Evolutionary conservation across 2,329 filamentous ascomycete species (phyloP), one percentile per base, ranked within the genome.

Genomic region (Aciculosporium take): DNA sequence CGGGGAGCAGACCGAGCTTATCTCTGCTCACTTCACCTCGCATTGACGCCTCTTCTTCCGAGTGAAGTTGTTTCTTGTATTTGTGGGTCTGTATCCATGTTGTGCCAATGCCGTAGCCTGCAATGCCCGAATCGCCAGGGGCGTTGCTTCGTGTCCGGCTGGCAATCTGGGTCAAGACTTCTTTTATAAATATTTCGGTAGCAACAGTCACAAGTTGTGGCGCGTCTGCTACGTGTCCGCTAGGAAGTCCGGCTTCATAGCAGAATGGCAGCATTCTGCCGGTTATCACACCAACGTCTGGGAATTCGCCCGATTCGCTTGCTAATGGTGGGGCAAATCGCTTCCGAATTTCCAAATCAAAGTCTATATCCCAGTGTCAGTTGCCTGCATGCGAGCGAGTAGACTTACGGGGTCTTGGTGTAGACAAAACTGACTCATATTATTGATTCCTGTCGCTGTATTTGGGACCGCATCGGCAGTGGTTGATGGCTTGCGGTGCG

Each of bases 51-150:
- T 81, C 72, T 56, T 94, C 87, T 58, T 95, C 88, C 36, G 69
- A 68, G 41, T 77, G 75, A 9, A 94, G 68, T 56, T 85, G 83
- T 44, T 74, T 71, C 48, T 76, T 77, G 60, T 89, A 95, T 44
- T 76, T 79, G 49, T 80, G 74, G 2, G 86, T 94, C 57, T 87
- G 81, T 44, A 95, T 75, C 68, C 81, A 84, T 28, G 70, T 71
- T 32, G 74, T 74, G 32, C 77, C 79, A 27, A 76, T 69, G 3
- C 80, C 80, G 42, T 77, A 77, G 3, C 75, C 75, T 39, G 74
- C 72, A 45, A 65, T 75, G 7, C 71, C 75, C 15, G 70, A 72
- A 45, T 77, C 72, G 24, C 76, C 76, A 3, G 76, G 74, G 0
- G 74, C 76, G 51, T 83, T 81, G 51, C 72, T 74, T 46, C 75